Evolutionary conservation across 2,329 filamentous ascomycete genomes (phyloP), one percentile per base, ranked within the genome.

Genomic region (Zasmidium cellare): DNA sequence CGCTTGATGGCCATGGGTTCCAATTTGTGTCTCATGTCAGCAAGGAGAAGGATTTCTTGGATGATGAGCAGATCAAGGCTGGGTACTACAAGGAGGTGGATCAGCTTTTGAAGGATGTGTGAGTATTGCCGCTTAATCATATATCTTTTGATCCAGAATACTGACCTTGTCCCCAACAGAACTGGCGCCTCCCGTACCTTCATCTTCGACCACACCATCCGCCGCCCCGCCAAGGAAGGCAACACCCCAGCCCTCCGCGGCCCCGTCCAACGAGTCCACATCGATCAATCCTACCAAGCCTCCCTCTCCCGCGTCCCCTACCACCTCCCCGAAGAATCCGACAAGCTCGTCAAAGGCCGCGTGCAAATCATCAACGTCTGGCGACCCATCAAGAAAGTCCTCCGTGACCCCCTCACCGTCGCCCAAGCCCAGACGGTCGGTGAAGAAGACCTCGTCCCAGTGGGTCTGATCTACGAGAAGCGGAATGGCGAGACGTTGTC

Each of bases 401-500:
- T 83, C 54, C 76, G 78, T 0, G 79, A 77, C 22, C 85, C 86
- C 1, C 75, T 87, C 1, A 82, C 79, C 0, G 80, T 86, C 50
- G 84, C 85, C 0, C 81, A 84, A 12, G 80, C 80, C n/a, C 74
- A 76, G 1, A 81, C 78, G 0, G 82, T 87, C 2, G 68, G 76
- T 0, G 79, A 88, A 52, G 76, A 79, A 0, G 89, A 92, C 64
- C 77, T 94, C 9, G 80, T 92, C 0, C 80, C 84, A 3, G 82
- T 93, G 11, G 84, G 92, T 72, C 88, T 92, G 68, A 79, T 89
- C 20, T 94, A 93, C 67, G 83, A 85, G 0, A 73, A 84, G 62
- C 86, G 90, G 38, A 83, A 77, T 0, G 91, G 92, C 1, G 85
- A 92, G 79, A 93, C 89, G 0, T 87, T 89, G 1, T 84, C 80